Conservation (phyloP, 345 rosid genomes). For the Passiflora organensis region DNA sequence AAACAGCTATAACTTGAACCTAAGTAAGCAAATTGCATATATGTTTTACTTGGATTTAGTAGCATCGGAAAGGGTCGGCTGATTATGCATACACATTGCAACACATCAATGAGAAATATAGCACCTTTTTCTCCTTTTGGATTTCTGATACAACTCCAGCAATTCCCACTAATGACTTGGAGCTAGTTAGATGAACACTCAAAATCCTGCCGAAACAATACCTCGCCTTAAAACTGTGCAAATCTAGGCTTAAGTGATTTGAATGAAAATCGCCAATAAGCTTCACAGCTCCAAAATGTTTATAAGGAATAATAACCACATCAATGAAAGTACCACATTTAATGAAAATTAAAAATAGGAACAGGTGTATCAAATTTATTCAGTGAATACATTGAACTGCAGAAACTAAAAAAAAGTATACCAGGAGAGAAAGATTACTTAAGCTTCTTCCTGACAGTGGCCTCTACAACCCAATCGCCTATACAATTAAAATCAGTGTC, state of each 20-base stretch:
- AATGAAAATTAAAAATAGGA: too few relatives aligned
- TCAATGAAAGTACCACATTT: neutral
- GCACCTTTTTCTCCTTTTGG: slow-evolving; percentile 90
- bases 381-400: neutral
- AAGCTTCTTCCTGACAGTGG: slow-evolving; percentile 72
- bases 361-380: too few relatives aligned
- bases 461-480: slow-evolving; percentile 96
- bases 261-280: neutral
- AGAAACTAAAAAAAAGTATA: slow-evolving; percentile 1
- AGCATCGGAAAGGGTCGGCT: too few relatives aligned
- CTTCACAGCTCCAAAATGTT: too few relatives aligned
- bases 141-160: slow-evolving; percentile 81
- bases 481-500: slow-evolving; percentile 88
- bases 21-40: too few relatives aligned
- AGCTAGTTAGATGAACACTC: slow-evolving; percentile 88
- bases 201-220: slow-evolving; percentile 50
- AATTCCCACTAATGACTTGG: slow-evolving; percentile 83
- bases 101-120: neutral
- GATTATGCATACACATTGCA: neutral
- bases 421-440: slow-evolving; percentile 45
- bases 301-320: neutral
- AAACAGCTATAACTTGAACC: too few relatives aligned
- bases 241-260: slow-evolving; percentile 5
- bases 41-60: too few relatives aligned
- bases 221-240: slow-evolving; percentile 4